A percentile compares a stretch with the other conserved stretches of the same genome.
These are phyloP conservation scores for Prosopis cineraria DNA, from an alignment of 306 rosid genomes.

Conservation along the genomic window DNA sequence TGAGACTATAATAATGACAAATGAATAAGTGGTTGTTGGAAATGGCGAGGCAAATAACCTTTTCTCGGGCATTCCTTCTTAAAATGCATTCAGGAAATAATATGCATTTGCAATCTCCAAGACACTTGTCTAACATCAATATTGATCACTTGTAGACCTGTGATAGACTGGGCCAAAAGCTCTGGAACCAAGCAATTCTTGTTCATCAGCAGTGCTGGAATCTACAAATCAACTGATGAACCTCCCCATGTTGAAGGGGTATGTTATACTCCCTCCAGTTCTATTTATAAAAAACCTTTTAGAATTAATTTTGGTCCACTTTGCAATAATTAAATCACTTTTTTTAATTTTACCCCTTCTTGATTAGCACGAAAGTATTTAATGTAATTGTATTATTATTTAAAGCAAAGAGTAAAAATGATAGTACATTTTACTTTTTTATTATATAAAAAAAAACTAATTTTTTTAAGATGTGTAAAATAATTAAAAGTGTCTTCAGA, in stretches of 20 bases:
- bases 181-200: conserved; percentile 86
- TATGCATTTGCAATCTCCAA: not conserved
- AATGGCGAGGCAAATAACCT: not conserved
- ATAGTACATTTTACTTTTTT: too few species aligned
- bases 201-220: conserved; percentile 94
- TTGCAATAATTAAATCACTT: too few species aligned
- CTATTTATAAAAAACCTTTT: too few species aligned
- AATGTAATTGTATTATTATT: too few species aligned
- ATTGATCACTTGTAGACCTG: conserved; percentile 67
- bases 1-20: not conserved
- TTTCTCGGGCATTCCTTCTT: not conserved
- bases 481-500: too few species aligned
- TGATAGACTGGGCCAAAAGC: conserved; percentile 91
- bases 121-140: conserved; percentile 17
- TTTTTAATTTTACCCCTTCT: too few species aligned
- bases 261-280: too few species aligned
- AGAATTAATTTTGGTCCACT: too few species aligned
- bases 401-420: too few species aligned
- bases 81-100: not conserved
- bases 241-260: conserved; percentile 99
- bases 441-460: too few species aligned
- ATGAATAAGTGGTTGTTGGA: not conserved
- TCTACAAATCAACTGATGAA: conserved; percentile 86
- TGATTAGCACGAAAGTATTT: too few species aligned
- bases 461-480: too few species aligned